Conservation (phyloP, 2,329 filamentous ascomycete species). For the Orbilia ellipsospora region DNA sequence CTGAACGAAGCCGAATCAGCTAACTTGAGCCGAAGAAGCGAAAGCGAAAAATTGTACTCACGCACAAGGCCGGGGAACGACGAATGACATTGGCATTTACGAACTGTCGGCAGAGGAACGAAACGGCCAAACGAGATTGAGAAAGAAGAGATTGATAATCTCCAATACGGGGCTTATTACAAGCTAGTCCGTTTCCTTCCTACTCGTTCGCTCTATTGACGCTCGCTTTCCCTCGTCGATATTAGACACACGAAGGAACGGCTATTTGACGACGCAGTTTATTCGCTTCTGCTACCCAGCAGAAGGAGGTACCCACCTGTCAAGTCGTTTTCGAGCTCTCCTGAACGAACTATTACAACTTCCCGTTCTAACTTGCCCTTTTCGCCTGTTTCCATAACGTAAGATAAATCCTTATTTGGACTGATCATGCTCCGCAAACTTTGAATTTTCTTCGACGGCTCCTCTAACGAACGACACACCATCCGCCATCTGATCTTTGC, state of each 20-base stretch:
- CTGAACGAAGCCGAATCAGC: slow-evolving; percentile 28
- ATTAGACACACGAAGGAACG: no score
- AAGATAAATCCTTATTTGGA: slow-evolving; percentile 55
- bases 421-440: slow-evolving; percentile 44
- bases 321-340: slow-evolving; percentile 22
- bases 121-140: slow-evolving; percentile 26
- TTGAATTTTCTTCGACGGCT: slow-evolving; percentile 47
- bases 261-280: slow-evolving; percentile 16
- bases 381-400: slow-evolving; percentile 52
- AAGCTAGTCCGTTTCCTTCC: not conserved
- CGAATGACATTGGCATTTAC: not conserved
- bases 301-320: slow-evolving; percentile 27
- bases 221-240: not conserved
- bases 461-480: slow-evolving; percentile 20
- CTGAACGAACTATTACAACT: slow-evolving; percentile 7
- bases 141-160: slow-evolving; percentile 24
- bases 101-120: slow-evolving; percentile 36
- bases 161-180: slow-evolving; percentile 23
- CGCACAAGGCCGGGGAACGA: slow-evolving; percentile 29
- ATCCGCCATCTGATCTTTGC: slow-evolving; percentile 40
- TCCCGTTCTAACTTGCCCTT: slow-evolving; percentile 47
- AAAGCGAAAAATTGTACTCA: slow-evolving; percentile 9
- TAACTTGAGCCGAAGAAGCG: slow-evolving; percentile 51
- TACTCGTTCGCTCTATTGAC: not conserved
- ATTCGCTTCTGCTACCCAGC: slow-evolving; percentile 23